phyloP scores from a whole-genome alignment of 1,284 basidiomycete species.

The Rugosomyces carneus region DNA sequence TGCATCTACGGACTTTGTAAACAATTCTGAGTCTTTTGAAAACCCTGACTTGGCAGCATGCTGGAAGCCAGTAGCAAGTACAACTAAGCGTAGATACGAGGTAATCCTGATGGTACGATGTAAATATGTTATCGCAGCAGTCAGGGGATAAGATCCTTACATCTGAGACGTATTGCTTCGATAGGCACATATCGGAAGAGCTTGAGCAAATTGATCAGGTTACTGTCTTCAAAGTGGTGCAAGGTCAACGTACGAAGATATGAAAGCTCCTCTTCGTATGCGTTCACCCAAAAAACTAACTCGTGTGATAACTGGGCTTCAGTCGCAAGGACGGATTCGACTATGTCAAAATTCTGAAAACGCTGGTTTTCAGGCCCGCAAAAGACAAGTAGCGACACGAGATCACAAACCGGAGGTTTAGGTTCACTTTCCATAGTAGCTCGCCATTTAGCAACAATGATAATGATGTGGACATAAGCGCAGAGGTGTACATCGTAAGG shows the following conservation, averaged over 20 bases:
- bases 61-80: slow-evolving; percentile 48
- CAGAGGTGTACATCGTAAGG: slow-evolving; percentile 50
- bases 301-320: slow-evolving; percentile 31
- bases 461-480: slow-evolving; percentile 45
- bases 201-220: slow-evolving; percentile 18
- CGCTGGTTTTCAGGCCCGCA: slow-evolving; percentile 4
- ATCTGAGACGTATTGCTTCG: slow-evolving; percentile 41
- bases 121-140: background rate
- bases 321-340: slow-evolving; percentile 27
- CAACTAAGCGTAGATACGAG: slow-evolving; percentile 45
- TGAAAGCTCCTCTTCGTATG: slow-evolving; percentile 33
- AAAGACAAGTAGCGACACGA: background rate
- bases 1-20: slow-evolving; percentile 39
- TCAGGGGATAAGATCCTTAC: slow-evolving; percentile 25
- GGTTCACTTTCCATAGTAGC: slow-evolving; percentile 22
- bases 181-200: slow-evolving; percentile 39
- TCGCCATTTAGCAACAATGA: slow-evolving; percentile 43
- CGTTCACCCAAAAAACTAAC: slow-evolving; percentile 31
- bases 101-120: slow-evolving; percentile 31
- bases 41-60: slow-evolving; percentile 33
- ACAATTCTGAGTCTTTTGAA: slow-evolving; percentile 34
- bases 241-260: slow-evolving; percentile 27
- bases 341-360: slow-evolving; percentile 30
- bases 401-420: slow-evolving; percentile 16
- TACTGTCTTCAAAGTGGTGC: background rate